These are phyloP conservation scores for Dimocarpus longan DNA, from an alignment of 345 rosid species.

Conservation along the genomic window DNA sequence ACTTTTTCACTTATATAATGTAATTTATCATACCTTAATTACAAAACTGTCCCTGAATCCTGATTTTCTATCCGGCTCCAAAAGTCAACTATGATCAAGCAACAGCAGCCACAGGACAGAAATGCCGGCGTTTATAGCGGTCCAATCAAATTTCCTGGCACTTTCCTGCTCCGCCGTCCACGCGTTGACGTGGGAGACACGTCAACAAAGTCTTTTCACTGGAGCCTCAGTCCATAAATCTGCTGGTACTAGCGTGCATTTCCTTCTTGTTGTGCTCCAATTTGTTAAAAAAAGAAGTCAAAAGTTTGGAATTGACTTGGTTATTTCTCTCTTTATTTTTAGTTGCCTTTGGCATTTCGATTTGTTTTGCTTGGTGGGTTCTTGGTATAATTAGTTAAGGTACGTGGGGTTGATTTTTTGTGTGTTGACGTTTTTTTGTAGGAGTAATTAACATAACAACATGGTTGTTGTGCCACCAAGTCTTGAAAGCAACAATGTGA, in stretches of 20 bases:
- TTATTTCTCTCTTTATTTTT: not conserved
- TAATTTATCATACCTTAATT: not conserved
- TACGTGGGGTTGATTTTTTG: not conserved
- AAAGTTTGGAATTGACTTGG: no score
- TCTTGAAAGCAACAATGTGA: constrained; percentile 30
- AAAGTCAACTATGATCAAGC: not conserved
- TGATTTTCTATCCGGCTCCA: not conserved
- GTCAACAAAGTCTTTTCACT: not conserved
- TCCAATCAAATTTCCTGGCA: constrained; percentile 1
- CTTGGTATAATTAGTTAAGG: constrained; percentile 14
- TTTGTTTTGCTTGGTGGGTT: constrained; percentile 7
- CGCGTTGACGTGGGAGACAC: constrained; percentile 39
- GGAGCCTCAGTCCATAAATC: constrained; percentile 2
- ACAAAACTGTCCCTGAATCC: not conserved
- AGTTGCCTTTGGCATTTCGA: not conserved
- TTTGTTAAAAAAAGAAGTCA: no score
- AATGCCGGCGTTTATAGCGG: no score
- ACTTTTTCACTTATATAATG: no score
- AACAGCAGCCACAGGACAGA: not conserved
- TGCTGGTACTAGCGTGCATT: not conserved
- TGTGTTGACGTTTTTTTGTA: not conserved
- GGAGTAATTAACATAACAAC: not conserved
- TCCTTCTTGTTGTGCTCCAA: no score
- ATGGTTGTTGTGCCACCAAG: constrained; percentile 50
- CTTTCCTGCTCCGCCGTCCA: constrained; percentile 19